phyloP scores from a whole-genome alignment of 2,329 filamentous ascomycete species.

The Lachnellula suecica region DNA sequence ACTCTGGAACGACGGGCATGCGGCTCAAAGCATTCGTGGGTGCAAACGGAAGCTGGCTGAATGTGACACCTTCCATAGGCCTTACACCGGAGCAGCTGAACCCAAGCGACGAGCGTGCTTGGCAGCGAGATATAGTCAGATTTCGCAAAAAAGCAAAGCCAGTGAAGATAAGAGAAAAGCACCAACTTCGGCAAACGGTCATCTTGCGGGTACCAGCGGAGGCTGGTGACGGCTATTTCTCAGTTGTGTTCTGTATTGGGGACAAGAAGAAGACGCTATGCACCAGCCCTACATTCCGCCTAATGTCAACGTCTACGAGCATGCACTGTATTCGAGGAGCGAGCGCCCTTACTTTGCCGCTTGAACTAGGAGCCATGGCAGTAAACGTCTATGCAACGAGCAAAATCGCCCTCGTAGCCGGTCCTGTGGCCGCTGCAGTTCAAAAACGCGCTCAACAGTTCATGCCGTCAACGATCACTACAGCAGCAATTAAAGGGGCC shows the following conservation, averaged over 20 bases:
- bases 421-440: slow-evolving; percentile 42
- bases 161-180: slow-evolving; percentile 42
- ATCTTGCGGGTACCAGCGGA: slow-evolving; percentile 63
- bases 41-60: slow-evolving; percentile 59
- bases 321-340: slow-evolving; percentile 63
- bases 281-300: slow-evolving; percentile 64
- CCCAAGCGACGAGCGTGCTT: slow-evolving; percentile 59
- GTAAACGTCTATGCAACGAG: slow-evolving; percentile 38
- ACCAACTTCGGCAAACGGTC: slow-evolving; percentile 60
- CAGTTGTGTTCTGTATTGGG: slow-evolving; percentile 60
- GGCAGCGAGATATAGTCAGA: slow-evolving; percentile 66
- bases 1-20: slow-evolving; percentile 68
- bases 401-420: slow-evolving; percentile 45
- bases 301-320: slow-evolving; percentile 65
- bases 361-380: slow-evolving; percentile 63
- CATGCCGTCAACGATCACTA: slow-evolving; percentile 22
- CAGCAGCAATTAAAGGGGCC: not conserved
- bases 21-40: slow-evolving; percentile 62
- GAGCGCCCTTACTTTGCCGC: slow-evolving; percentile 61
- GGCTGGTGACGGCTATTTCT: slow-evolving; percentile 66
- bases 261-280: slow-evolving; percentile 59
- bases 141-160: slow-evolving; percentile 53
- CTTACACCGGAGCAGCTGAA: slow-evolving; percentile 49
- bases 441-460: slow-evolving; percentile 37
- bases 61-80: slow-evolving; percentile 61